These are phyloP conservation scores for Clonostachys byssicola DNA, from an alignment of 2,329 filamentous ascomycete genomes.

Conservation along the genomic window DNA sequence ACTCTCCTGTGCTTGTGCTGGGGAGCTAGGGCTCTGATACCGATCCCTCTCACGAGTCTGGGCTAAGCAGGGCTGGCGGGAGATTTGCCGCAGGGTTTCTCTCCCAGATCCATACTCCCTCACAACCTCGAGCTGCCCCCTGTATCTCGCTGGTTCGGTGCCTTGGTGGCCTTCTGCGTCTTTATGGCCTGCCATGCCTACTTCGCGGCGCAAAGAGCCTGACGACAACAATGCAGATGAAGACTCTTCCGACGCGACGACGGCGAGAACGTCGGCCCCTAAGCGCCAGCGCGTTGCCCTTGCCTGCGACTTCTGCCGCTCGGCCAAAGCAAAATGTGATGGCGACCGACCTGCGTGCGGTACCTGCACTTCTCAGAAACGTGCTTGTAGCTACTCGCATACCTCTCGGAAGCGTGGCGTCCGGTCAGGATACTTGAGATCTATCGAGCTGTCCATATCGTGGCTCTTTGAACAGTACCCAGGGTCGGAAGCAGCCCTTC, in stretches of 20 bases:
- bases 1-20: no score
- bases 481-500: conserved; percentile 54
- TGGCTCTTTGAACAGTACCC: conserved; percentile 61
- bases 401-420: conserved; percentile 74
- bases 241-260: conserved; percentile 2
- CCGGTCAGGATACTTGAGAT: conserved; percentile 75
- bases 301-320: conserved; percentile 66
- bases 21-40: no score
- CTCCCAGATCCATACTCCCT: no score
- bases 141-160: no score
- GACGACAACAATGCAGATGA: background rate
- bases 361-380: conserved; percentile 59
- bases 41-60: no score
- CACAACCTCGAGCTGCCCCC: no score
- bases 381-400: conserved; percentile 67
- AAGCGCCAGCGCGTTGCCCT: conserved; percentile 65
- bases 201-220: background rate
- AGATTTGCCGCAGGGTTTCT: no score
- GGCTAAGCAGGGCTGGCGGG: no score
- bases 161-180: background rate
- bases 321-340: conserved; percentile 69
- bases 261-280: conserved; percentile 7
- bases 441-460: conserved; percentile 64
- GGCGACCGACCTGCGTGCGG: conserved; percentile 63
- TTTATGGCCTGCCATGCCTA: background rate